Base-by-base conservation (phyloP, 139 green algal species). In the Chlorella vulgaris region DNA sequence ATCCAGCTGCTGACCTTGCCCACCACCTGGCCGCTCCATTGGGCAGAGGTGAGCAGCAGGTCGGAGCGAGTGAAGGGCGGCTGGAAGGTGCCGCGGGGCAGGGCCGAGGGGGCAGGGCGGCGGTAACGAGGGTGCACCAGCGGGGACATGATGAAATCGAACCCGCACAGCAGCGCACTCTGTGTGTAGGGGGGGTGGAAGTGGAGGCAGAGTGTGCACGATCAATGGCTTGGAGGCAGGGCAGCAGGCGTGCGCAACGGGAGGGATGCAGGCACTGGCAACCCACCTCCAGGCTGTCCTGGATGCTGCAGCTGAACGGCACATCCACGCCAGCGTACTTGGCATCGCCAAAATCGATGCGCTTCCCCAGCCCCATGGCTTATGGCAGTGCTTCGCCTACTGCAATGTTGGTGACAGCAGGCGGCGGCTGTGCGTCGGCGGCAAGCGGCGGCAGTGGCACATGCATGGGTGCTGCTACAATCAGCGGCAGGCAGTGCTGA, bases 91-190 rank as follows among this genome's bases (percentile, higher is more conserved):
- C 65, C 75, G 71, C 55, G 78, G 74, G 38, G 68, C 31, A 63
- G 29, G 76, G 66, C n/a, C 78, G 74, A n/a, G 33, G 66, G 43
- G 1, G 87, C 50, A 8, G 84, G 83, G 28, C 83, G 87, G 28
- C 82, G 70, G 76, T 88, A 88, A 2, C 40, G 62, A 3, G 89
- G 88, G 24, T 89, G 84, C 69, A 93, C 89, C 36, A 99, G 85
- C 0, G 94, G 94, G 5, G 89, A 83, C 13, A 97, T 81, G 1
- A 97, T 58, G 84, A 98, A 99, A 82, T 99, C 96, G 74, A 98
- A 98, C 3, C 95, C 96, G 51, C 89, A 90, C 2, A 86, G 40
- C 31, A 94, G 74, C 15, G 86, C 62, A 39, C 84, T 80, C 93
- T 96, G 90, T 63, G 78, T 7, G 1, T 29, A 6, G 1, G 69